Evolutionary conservation across 169 alveolate genomes (phyloP).

Genomic region (Eimeria falciformis): DNA sequence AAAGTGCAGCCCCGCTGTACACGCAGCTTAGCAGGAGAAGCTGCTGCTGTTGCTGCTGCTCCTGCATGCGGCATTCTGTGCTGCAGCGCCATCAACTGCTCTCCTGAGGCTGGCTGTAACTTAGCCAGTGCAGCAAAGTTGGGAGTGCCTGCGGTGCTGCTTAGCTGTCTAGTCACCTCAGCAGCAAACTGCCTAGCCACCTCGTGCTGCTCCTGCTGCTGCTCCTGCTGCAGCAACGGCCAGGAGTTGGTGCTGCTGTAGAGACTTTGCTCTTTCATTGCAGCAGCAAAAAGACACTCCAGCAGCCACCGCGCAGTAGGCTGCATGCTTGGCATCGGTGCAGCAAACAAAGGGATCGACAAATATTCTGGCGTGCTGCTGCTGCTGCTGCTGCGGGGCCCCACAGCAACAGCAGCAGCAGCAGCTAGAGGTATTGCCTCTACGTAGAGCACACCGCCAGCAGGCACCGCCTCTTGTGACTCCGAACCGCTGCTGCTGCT

Average conservation of each 20-base stretch:
- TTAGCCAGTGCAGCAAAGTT: slow-evolving; percentile 42
- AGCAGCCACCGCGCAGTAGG: slow-evolving; percentile 51
- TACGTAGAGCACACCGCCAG: not conserved
- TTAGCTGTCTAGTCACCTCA: not conserved
- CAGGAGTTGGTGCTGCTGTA: not conserved
- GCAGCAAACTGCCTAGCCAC: slow-evolving; percentile 41
- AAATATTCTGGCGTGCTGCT: not conserved
- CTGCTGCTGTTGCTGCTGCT: slow-evolving; percentile 26
- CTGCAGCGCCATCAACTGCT: slow-evolving; percentile 36
- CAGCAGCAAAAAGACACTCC: slow-evolving; percentile 21
- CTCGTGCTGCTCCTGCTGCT: slow-evolving; percentile 53
- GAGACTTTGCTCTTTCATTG: not conserved
- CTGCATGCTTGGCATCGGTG: slow-evolving; percentile 13
- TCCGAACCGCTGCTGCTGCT: slow-evolving; percentile 1
- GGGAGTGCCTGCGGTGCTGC: not conserved
- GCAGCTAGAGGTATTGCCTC: slow-evolving; percentile 27
- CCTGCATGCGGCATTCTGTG: slow-evolving; percentile 13
- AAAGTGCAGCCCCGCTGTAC: slow-evolving; percentile 53
- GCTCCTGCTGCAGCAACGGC: not conserved
- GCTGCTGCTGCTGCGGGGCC: not conserved
- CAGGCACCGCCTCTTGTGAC: not conserved
- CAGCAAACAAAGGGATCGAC: not conserved
- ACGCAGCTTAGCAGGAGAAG: not conserved
- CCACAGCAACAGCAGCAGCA: not conserved
- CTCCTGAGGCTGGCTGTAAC: slow-evolving; percentile 24